Conservation (phyloP, 805 yeast species). For the Candida tallmaniae region DNA sequence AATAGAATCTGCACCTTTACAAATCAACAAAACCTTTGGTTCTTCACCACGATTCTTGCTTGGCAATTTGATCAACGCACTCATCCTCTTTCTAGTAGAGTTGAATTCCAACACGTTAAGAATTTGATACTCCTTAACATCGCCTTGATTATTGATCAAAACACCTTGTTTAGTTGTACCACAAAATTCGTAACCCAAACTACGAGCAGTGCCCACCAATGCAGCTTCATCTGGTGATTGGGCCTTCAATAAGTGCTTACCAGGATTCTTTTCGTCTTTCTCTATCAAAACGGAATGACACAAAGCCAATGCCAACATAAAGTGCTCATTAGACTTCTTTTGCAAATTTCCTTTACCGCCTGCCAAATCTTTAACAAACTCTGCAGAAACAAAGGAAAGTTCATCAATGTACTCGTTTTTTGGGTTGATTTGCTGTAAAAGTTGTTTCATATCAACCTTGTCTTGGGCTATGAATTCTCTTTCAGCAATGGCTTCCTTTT, state of each 20-base stretch:
- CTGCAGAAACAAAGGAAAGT: conserved; percentile 64
- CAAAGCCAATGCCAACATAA: conserved; percentile 69
- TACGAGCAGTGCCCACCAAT: conserved; percentile 74
- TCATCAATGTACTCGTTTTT: conserved; percentile 48
- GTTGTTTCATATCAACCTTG: conserved; percentile 51
- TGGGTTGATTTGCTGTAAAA: conserved; percentile 14
- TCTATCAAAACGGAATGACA: conserved; percentile 79
- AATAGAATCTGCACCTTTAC: conserved; percentile 84
- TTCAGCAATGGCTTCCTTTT: conserved; percentile 52
- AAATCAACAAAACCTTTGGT: conserved; percentile 57
- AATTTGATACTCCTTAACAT: conserved; percentile 63
- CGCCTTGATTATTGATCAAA: conserved; percentile 65
- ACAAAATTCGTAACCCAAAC: conserved; percentile 64
- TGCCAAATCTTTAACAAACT: conserved; percentile 57
- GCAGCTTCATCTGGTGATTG: conserved; percentile 90
- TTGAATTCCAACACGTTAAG: conserved; percentile 72
- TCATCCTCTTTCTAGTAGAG: conserved; percentile 85
- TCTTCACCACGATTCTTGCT: conserved; percentile 39
- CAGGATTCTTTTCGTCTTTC: conserved; percentile 56
- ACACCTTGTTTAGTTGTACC: conserved; percentile 67
- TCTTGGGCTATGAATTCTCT: conserved; percentile 53
- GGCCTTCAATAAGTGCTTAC: conserved; percentile 56
- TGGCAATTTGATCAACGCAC: conserved; percentile 72
- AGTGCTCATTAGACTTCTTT: conserved; percentile 60
- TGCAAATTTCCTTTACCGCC: conserved; percentile 51